Evolutionary conservation across 208 protist species (phyloP).

Genomic region (Leishmania gerbilli): DNA sequence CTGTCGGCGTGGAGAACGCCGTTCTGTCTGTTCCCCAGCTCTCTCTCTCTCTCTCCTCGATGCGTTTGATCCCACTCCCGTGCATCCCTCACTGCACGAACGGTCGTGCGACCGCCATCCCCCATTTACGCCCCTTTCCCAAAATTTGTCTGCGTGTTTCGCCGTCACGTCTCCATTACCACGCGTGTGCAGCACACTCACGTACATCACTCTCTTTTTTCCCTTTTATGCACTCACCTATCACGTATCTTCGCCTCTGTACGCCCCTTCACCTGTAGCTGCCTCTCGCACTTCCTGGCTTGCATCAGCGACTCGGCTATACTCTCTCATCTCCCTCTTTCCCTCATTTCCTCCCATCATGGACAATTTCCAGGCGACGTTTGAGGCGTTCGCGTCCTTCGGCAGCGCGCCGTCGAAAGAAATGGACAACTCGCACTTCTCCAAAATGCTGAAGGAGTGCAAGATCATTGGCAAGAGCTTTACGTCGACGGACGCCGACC

Average conservation of each 20-base stretch:
- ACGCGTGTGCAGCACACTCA: not conserved
- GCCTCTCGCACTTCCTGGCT: not conserved
- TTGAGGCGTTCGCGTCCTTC: constrained; percentile 90
- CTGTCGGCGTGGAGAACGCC: not conserved
- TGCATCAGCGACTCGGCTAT: not conserved
- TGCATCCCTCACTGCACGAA: not conserved
- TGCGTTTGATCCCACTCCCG: not conserved
- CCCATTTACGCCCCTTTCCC: not conserved
- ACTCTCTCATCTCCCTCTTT: not conserved
- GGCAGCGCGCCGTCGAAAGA: constrained; percentile 81
- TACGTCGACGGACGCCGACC: constrained; percentile 87
- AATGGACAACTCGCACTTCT: constrained; percentile 92
- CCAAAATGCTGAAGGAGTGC: constrained; percentile 92
- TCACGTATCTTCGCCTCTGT: not conserved
- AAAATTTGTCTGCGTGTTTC: not conserved
- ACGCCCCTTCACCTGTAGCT: not conserved
- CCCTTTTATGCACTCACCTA: not conserved
- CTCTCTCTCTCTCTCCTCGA: not conserved
- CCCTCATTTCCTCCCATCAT: constrained; percentile 19
- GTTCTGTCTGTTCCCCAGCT: not conserved
- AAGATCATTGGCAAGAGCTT: constrained; percentile 92
- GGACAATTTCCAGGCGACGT: constrained; percentile 54
- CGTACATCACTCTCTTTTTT: not conserved
- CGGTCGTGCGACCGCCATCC: not conserved
- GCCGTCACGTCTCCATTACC: not conserved